phyloP scores from a whole-genome alignment of 148 eudicot genomes.

The Camellia japonica region DNA sequence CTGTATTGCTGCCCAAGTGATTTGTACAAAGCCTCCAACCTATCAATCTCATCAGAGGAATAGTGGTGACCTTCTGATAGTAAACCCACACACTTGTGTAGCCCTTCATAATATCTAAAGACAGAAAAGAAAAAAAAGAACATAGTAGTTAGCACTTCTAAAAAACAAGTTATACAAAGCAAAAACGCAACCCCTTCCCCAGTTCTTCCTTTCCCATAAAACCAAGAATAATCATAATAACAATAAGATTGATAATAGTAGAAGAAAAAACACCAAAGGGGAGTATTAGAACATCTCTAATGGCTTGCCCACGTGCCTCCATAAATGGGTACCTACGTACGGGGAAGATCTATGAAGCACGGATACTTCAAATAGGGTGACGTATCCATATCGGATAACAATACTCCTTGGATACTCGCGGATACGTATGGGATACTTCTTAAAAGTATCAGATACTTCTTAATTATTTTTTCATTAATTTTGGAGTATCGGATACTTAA shows the following conservation, averaged over 20 bases:
- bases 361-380: too few relatives aligned
- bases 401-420: too few relatives aligned
- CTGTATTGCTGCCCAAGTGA: conserved; percentile 72
- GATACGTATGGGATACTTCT: too few relatives aligned
- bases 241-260: background rate
- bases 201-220: background rate
- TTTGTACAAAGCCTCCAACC: conserved; percentile 70
- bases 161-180: conserved; percentile 8
- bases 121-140: conserved; percentile 4
- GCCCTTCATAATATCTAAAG: conserved; percentile 85
- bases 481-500: too few relatives aligned
- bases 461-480: too few relatives aligned
- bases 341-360: too few relatives aligned
- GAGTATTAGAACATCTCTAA: background rate
- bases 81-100: conserved; percentile 85
- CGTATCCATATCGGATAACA: too few relatives aligned
- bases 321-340: too few relatives aligned
- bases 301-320: too few relatives aligned
- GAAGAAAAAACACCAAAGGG: background rate
- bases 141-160: background rate
- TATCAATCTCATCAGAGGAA: conserved; percentile 63
- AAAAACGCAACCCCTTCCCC: conserved; percentile 1
- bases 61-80: conserved; percentile 54
- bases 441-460: too few relatives aligned
- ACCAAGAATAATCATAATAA: too few relatives aligned